A percentile compares a stretch with the other conserved stretches of the same genome.
phyloP scores from a whole-genome alignment of 768 basidiomycete species.

The Pleurotus tuber-regium region DNA sequence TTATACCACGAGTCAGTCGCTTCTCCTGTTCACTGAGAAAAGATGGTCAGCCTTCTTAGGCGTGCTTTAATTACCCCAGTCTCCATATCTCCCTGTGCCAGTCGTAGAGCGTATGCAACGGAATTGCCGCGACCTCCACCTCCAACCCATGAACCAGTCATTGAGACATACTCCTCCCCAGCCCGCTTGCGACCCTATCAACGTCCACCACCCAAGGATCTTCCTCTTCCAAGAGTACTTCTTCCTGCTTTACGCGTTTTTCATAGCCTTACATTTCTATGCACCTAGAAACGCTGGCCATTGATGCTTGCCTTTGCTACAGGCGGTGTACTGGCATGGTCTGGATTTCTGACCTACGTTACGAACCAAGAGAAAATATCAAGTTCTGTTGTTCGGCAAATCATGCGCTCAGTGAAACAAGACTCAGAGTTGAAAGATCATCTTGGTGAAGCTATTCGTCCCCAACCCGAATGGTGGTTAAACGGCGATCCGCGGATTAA shows the following conservation, averaged over 20 bases:
- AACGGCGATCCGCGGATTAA: constrained; percentile 73
- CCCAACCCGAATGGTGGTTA: constrained; percentile 69
- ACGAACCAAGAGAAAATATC: constrained; percentile 79
- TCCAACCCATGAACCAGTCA: constrained; percentile 1
- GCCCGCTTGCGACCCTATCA: constrained; percentile 2
- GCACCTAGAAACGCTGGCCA: constrained; percentile 56
- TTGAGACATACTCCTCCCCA: constrained; percentile 5
- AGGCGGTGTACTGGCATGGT: constrained; percentile 63
- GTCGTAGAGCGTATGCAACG: neutral
- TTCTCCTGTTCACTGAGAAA: neutral
- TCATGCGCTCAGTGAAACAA: constrained; percentile 58
- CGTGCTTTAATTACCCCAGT: neutral
- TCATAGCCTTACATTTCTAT: neutral
- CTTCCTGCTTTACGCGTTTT: neutral
- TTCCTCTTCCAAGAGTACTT: constrained; percentile 2
- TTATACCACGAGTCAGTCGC: neutral
- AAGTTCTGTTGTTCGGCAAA: constrained; percentile 68
- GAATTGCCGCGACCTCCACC: neutral
- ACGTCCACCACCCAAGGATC: neutral
- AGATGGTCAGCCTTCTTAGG: neutral
- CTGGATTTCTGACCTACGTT: constrained; percentile 62
- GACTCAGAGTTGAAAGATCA: constrained; percentile 45
- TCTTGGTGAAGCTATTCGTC: constrained; percentile 64
- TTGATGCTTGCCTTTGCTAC: constrained; percentile 44
- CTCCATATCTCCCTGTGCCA: too few species aligned